Evolutionary conservation across 176 grass and related monocot species (phyloP).

Genomic region (Zea mays): Zm-B73-REFERENCE-NAM-5.0 NC_050101.1:39250001-39250500

Average conservation of each 20-base stretch:
- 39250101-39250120: conserved; percentile 47
- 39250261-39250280: not conserved
- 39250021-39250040: conserved; percentile 81
- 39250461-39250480: conserved; percentile 88
- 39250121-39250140: conserved; percentile 62
- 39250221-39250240: conserved; percentile 71
- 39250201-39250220: conserved; percentile 33
- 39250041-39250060: conserved; percentile 63
- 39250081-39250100: conserved; percentile 67
- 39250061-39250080: conserved; percentile 65
- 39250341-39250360: not conserved
- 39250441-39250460: conserved; percentile 78
- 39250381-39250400: conserved; percentile 42
- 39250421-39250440: conserved; percentile 77
- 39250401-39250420: conserved; percentile 66
- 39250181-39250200: conserved; percentile 71
- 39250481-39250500: conserved; percentile 62
- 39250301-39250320: conserved; percentile 62
- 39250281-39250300: conserved; percentile 49
- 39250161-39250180: conserved; percentile 82
- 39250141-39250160: conserved; percentile 88
- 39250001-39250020: conserved; percentile 88
- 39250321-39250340: conserved; percentile 71
- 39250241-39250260: conserved; percentile 52
- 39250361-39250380: not conserved